phyloP scores from a whole-genome alignment of 2,329 filamentous ascomycete genomes.

The Erysiphe pulchra region DNA sequence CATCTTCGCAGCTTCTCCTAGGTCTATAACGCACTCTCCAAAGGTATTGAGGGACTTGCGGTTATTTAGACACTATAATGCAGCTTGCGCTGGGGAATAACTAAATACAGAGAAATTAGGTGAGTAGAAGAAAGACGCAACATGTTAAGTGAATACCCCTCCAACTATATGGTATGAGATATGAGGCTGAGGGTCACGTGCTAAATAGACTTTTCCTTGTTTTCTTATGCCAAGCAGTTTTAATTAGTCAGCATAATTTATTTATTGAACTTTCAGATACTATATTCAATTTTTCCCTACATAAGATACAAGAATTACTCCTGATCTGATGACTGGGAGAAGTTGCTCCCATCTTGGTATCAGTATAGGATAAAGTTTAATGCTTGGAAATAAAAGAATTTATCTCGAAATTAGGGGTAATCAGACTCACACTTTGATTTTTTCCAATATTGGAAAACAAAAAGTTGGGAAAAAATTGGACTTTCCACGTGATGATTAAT shows the following conservation, averaged over 20 bases:
- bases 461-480: too few species aligned
- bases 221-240: not conserved
- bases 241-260: not conserved
- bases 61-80: conserved; percentile 4
- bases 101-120: conserved; percentile 2
- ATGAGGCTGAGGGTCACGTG: not conserved
- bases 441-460: too few species aligned
- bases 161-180: not conserved
- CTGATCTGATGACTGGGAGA: too few species aligned
- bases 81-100: conserved; percentile 9
- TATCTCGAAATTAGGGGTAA: too few species aligned
- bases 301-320: too few species aligned
- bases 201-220: not conserved
- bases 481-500: too few species aligned
- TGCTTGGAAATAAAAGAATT: too few species aligned
- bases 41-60: not conserved
- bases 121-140: conserved; percentile 3
- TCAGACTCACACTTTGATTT: too few species aligned
- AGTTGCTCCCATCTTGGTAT: too few species aligned
- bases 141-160: not conserved
- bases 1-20: conserved; percentile 23
- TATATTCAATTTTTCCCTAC: too few species aligned
- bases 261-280: too few species aligned
- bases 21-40: not conserved
- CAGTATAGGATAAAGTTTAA: too few species aligned